These are phyloP conservation scores for Mortierella sp. DNA, from an alignment of 371 early-diverging fungal species.

Conservation along the genomic window DNA sequence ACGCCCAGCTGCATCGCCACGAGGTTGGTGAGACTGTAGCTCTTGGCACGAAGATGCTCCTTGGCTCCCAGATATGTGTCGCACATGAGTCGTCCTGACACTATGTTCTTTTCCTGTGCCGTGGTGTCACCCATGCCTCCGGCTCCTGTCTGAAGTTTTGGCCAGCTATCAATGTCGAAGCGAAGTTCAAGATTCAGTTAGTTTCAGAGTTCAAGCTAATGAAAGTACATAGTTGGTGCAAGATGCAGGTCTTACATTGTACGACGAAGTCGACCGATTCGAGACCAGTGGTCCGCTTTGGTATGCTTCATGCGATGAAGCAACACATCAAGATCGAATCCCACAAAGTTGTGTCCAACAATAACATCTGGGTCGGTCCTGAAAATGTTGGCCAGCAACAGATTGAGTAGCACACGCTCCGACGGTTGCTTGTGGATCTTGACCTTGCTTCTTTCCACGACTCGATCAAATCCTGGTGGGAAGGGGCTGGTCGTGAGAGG, in stretches of 20 bases:
- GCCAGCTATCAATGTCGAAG: constrained; percentile 66
- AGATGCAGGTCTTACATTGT: constrained; percentile 67
- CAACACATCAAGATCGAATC: constrained; percentile 93
- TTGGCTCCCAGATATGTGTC: constrained; percentile 96
- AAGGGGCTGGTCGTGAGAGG: constrained; percentile 61
- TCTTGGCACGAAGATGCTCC: constrained; percentile 90
- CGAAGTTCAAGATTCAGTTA: not conserved
- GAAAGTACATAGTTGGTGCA: not conserved
- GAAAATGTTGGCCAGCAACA: constrained; percentile 76
- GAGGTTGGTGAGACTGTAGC: constrained; percentile 87
- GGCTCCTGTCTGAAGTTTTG: constrained; percentile 85
- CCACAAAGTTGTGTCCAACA: constrained; percentile 97
- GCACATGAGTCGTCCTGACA: constrained; percentile 94
- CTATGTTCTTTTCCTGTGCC: constrained; percentile 79
- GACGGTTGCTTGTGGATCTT: constrained; percentile 22
- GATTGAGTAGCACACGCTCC: constrained; percentile 63
- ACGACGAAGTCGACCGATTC: constrained; percentile 88
- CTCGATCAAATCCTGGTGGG: constrained; percentile 64
- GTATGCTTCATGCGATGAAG: constrained; percentile 93
- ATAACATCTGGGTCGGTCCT: constrained; percentile 93
- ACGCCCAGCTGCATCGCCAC: constrained; percentile 84
- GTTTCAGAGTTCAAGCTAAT: not conserved
- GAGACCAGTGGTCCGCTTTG: constrained; percentile 84
- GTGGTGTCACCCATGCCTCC: constrained; percentile 90
- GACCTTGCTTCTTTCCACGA: constrained; percentile 36